Evolutionary conservation across 2,329 filamentous ascomycete species (phyloP).

Genomic region (Trichophyton simii): DNA sequence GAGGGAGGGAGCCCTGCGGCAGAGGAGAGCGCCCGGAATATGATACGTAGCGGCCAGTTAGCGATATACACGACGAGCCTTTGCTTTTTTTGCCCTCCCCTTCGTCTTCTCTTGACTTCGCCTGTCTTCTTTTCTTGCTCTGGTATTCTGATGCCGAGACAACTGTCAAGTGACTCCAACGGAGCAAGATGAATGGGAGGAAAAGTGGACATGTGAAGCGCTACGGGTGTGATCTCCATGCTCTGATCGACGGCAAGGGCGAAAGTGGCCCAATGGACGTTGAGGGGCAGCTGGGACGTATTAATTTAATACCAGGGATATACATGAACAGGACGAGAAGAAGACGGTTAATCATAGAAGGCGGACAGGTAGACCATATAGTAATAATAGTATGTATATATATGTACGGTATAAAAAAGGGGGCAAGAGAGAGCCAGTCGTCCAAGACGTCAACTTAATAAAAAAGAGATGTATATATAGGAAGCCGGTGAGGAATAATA

Average conservation of each 20-base stretch:
- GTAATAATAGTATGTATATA: background rate
- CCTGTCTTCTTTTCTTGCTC: background rate
- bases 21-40: background rate
- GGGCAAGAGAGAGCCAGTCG: background rate
- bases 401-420: background rate
- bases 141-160: background rate
- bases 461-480: background rate
- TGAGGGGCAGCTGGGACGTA: background rate
- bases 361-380: background rate
- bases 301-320: background rate
- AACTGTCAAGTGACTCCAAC: background rate
- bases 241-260: background rate
- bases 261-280: background rate
- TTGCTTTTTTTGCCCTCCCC: background rate
- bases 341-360: background rate
- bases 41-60: background rate
- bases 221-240: conserved; percentile 1
- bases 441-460: background rate
- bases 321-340: background rate
- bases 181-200: background rate
- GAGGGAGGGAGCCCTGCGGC: background rate
- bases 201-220: conserved; percentile 1
- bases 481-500: conserved; percentile 1
- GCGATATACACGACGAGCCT: background rate
- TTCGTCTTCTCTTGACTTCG: background rate